phyloP scores from a whole-genome alignment of 257 asterid species.

The Nicotiana obtusifolia region DNA sequence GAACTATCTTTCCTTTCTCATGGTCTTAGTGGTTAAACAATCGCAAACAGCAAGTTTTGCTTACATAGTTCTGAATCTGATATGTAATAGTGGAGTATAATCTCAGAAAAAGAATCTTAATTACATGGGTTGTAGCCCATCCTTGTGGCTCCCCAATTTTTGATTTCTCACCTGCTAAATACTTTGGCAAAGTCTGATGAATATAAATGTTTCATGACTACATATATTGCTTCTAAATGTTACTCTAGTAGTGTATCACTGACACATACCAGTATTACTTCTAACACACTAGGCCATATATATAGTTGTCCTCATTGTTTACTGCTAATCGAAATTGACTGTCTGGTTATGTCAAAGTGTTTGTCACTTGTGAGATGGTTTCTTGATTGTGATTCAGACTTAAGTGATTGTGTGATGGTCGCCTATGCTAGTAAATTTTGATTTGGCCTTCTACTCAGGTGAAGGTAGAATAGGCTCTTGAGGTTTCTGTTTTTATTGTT shows the following conservation, averaged over 20 bases:
- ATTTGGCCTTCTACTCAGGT: neutral
- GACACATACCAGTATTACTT: neutral
- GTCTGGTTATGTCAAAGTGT: neutral
- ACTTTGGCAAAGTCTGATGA: neutral
- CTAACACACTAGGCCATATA: neutral
- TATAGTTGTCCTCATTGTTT: neutral
- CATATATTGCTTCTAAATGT: neutral
- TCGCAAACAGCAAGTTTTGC: constrained; percentile 27
- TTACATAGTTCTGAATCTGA: constrained; percentile 13
- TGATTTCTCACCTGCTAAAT: neutral
- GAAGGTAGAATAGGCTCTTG: neutral
- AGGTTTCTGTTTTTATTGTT: neutral
- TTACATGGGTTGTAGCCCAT: constrained; percentile 60
- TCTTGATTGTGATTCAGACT: constrained; percentile 3
- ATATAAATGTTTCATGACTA: constrained; percentile 14
- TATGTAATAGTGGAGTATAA: constrained; percentile 14
- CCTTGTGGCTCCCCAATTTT: constrained; percentile 55
- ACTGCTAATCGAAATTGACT: neutral
- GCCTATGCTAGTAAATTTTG: neutral
- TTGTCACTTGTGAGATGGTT: neutral
- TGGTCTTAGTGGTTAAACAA: constrained; percentile 34
- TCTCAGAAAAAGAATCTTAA: constrained; percentile 16
- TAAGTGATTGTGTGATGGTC: neutral
- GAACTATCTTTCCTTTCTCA: constrained; percentile 38
- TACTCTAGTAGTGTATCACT: neutral